Conservation (phyloP, 2,329 filamentous ascomycete genomes). For the Drechslera avenae region DNA sequence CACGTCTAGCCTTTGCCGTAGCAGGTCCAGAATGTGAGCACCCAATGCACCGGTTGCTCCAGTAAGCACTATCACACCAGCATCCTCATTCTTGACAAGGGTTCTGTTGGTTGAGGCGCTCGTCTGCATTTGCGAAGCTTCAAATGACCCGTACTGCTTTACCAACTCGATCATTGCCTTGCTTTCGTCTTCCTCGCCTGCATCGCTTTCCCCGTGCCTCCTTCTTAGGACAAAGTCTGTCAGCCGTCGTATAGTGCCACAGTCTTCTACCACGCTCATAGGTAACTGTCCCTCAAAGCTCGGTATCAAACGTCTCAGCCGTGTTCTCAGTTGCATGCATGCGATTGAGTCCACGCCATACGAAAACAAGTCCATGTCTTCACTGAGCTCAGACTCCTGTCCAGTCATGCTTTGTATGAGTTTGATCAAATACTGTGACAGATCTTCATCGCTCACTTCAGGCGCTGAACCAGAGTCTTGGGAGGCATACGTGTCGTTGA, state of each 20-base stretch:
- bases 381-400: conserved; percentile 25
- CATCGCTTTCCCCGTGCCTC: conserved; percentile 46
- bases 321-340: conserved; percentile 58
- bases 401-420: conserved; percentile 32
- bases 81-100: not conserved
- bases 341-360: conserved; percentile 66
- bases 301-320: conserved; percentile 46
- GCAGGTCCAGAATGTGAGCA: conserved; percentile 56
- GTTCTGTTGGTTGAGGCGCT: conserved; percentile 6
- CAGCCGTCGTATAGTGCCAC: conserved; percentile 57
- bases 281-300: conserved; percentile 51
- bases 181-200: conserved; percentile 44
- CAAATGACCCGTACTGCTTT: conserved; percentile 55
- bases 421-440: conserved; percentile 26
- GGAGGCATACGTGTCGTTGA: conserved; percentile 54
- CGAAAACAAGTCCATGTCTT: conserved; percentile 60
- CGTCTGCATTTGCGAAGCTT: conserved; percentile 8
- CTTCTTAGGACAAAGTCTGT: conserved; percentile 47
- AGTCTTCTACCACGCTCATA: conserved; percentile 65
- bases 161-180: conserved; percentile 55
- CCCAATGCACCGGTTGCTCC: conserved; percentile 60
- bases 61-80: conserved; percentile 50
- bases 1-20: conserved; percentile 49
- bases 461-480: conserved; percentile 18
- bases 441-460: conserved; percentile 35